Percentiles rank a stretch among this genome's conserved stretches.
phyloP scores from a whole-genome alignment of 371 early-diverging fungal species.

The Rhizopus arrhizus region DNA sequence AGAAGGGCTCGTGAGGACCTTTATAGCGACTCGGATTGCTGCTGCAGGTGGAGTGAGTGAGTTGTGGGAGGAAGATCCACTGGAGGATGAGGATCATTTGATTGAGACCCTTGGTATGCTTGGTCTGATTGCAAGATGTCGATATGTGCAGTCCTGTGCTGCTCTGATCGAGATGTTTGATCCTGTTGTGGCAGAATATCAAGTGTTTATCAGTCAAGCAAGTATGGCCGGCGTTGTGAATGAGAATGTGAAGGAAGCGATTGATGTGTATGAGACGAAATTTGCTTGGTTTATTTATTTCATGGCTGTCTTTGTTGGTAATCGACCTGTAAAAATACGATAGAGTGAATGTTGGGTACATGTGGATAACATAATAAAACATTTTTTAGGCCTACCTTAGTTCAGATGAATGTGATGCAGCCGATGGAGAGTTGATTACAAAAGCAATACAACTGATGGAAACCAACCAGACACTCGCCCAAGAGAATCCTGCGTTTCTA shows the following conservation, averaged over 20 bases:
- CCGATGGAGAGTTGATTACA: slow-evolving; percentile 61
- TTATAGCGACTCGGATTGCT: slow-evolving; percentile 52
- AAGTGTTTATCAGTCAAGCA: slow-evolving; percentile 28
- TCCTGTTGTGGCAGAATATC: slow-evolving; percentile 62
- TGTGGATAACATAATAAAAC: no score
- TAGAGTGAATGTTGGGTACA: no score
- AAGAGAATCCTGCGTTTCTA: slow-evolving; percentile 24
- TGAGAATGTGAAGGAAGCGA: slow-evolving; percentile 37
- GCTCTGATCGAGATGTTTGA: slow-evolving; percentile 63
- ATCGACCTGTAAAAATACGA: slow-evolving; percentile 49
- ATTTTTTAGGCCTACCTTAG: slow-evolving; percentile 53
- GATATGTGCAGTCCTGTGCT: slow-evolving; percentile 64
- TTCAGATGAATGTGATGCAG: slow-evolving; percentile 58
- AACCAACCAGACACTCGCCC: slow-evolving; percentile 38
- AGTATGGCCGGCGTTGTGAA: slow-evolving; percentile 18
- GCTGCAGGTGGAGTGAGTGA: slow-evolving; percentile 30
- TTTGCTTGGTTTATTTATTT: slow-evolving; percentile 80
- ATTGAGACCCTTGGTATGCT: slow-evolving; percentile 67
- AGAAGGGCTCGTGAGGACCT: slow-evolving; percentile 45
- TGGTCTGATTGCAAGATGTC: slow-evolving; percentile 69
- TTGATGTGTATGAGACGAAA: slow-evolving; percentile 57
- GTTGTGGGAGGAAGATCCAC: slow-evolving; percentile 48
- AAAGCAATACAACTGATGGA: slow-evolving; percentile 57
- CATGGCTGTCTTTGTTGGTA: slow-evolving; percentile 68
- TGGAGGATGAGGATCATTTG: slow-evolving; percentile 73